phyloP scores from a whole-genome alignment of 192 early-diverging fungal species.

The Powellomyces hirtus region DNA sequence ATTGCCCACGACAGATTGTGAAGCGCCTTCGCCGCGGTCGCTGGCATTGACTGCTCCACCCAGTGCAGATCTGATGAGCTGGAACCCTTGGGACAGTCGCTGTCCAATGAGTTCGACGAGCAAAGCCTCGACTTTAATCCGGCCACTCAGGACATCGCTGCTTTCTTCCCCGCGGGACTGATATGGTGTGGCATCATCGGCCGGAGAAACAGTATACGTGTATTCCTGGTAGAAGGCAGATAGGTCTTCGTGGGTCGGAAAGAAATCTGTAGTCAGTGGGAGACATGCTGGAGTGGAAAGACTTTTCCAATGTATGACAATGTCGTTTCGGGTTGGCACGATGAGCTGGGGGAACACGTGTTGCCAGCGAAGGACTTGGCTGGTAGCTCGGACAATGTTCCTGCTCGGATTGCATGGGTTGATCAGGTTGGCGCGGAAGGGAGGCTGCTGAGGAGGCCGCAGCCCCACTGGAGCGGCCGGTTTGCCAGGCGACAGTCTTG shows the following conservation, averaged over 20 bases:
- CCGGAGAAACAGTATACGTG: conserved; percentile 65
- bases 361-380: conserved; percentile 82
- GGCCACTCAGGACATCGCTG: background rate
- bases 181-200: conserved; percentile 31
- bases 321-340: conserved; percentile 45
- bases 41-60: background rate
- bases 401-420: conserved; percentile 76
- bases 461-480: background rate
- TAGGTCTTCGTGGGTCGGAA: conserved; percentile 70
- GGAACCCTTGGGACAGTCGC: conserved; percentile 90
- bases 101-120: conserved; percentile 84
- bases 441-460: background rate
- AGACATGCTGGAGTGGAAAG: conserved; percentile 90
- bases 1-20: background rate
- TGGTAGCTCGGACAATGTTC: conserved; percentile 53
- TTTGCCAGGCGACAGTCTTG: conserved; percentile 23
- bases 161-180: conserved; percentile 23
- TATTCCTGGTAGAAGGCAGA: conserved; percentile 68
- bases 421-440: conserved; percentile 17
- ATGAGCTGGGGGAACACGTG: conserved; percentile 71
- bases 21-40: background rate
- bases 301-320: conserved; percentile 82
- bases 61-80: conserved; percentile 60
- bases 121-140: conserved; percentile 44
- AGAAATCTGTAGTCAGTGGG: conserved; percentile 87